These are phyloP conservation scores for Friedmanniomyces simplex DNA, from an alignment of 495 filamentous ascomycete species.

Conservation along the genomic window DNA sequence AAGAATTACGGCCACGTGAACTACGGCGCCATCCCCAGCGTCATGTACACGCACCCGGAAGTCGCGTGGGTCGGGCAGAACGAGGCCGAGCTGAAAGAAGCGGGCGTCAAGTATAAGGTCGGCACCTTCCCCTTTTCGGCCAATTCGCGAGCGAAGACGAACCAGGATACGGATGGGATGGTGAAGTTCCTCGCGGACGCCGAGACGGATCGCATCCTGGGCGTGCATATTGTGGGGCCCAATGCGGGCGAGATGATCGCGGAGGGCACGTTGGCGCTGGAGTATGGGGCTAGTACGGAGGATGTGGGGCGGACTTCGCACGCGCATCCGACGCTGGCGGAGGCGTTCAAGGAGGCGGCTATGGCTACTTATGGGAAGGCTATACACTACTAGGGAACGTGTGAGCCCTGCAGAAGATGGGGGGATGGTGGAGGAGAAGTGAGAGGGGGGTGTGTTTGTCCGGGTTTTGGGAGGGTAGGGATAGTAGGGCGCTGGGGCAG, in stretches of 20 bases:
- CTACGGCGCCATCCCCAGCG: conserved; percentile 92
- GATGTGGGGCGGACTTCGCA: conserved; percentile 93
- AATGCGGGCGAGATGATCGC: conserved; percentile 99
- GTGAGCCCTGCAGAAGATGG: neutral
- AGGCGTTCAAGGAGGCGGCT: conserved; percentile 99
- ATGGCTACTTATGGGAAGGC: conserved; percentile 96
- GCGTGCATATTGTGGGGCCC: conserved; percentile 91
- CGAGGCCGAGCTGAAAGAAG: conserved; percentile 88
- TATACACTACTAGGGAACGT: conserved; percentile 67
- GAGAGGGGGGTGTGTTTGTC: neutral
- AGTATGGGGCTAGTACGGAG: conserved; percentile 92
- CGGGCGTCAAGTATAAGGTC: conserved; percentile 78
- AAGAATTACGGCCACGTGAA: conserved; percentile 98
- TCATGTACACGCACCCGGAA: conserved; percentile 99
- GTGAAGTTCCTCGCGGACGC: conserved; percentile 97
- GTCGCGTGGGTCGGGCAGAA: conserved; percentile 98
- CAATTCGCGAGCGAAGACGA: conserved; percentile 97
- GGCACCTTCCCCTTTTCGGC: conserved; percentile 95
- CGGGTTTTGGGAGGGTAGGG: no score
- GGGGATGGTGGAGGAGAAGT: neutral
- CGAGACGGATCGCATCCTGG: conserved; percentile 90
- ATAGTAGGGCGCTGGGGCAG: no score
- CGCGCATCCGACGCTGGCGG: conserved; percentile 89
- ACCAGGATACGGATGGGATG: conserved; percentile 89
- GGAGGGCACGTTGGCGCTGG: conserved; percentile 86